Evolutionary conservation across 1,139 yeast species (phyloP), one percentile per base, ranked within the genome.

Genomic region (Blastobotrys capitulatus): DNA sequence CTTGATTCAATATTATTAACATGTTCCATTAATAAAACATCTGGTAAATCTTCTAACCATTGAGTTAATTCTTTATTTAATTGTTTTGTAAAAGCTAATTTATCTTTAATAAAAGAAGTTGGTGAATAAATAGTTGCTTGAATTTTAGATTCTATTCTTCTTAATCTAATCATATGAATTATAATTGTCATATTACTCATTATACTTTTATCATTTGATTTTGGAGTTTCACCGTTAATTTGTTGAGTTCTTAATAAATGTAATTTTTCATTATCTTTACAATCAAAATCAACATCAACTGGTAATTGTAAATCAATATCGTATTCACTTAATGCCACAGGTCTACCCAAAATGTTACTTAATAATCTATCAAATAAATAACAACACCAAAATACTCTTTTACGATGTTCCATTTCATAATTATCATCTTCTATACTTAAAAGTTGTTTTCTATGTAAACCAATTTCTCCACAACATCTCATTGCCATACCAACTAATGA

Each of bases 281-380:
- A 26, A 19, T 47, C 46, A 32, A 38, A 48, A 29, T 51, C 53
- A 5, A 49, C 44, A 29, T 51, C 49, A 13, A 52, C 52, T 12
- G 55, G 55, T 3, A 51, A 44, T 38, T 49, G 54, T 8, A 52
- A 31, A 35, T 51, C 55, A 42, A 52, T 51, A 38, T 51, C 54
- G 20, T 52, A 49, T 40, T 56, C 61, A 5, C 58, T 57, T 16
- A 56, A 54, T 22, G 61, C 52, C 32, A 54, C 55, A 35, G 65
- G 64, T 19, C 61, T 51, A 2, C 61, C 61, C 16, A 57, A 47
- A 7, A 51, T 49, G 5, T 49, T 44, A 9, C 56, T 50, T 9
- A 55, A 50, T 20, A 52, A 46, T 18, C 60, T 52, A 41, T 57
- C 60, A 18, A 57, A 34, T 6, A 53, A 44, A 29, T 57, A 57